Conservation (phyloP, 192 early-diverging fungal genomes). For the Coemansia sp. region DNA sequence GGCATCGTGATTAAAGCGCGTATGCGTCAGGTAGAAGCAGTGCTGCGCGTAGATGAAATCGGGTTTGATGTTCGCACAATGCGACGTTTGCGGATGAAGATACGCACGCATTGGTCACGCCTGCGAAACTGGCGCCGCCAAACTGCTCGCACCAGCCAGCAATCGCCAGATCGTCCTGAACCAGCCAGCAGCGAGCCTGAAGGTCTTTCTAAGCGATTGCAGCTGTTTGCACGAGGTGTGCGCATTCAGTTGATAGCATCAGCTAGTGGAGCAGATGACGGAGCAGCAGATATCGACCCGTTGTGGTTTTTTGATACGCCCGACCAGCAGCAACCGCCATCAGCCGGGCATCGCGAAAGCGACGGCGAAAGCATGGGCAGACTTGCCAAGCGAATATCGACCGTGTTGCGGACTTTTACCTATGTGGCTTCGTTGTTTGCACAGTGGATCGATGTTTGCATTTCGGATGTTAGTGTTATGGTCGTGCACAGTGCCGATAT, state of each 20-base stretch:
- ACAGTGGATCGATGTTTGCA: slow-evolving; percentile 46
- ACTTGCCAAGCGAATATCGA: slow-evolving; percentile 39
- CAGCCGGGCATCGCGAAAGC: not conserved
- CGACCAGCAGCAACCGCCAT: slow-evolving; percentile 2
- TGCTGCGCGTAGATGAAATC: slow-evolving; percentile 32
- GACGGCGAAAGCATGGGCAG: slow-evolving; percentile 30
- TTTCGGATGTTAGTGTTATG: slow-evolving; percentile 36
- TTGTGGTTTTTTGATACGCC: slow-evolving; percentile 21
- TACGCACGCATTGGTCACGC: slow-evolving; percentile 16
- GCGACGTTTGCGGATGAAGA: slow-evolving; percentile 32
- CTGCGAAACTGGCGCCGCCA: slow-evolving; percentile 1
- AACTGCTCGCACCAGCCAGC: not conserved
- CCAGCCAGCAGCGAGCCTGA: not conserved
- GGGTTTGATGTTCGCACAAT: slow-evolving; percentile 51
- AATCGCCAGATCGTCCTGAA: not conserved
- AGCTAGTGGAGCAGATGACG: not conserved
- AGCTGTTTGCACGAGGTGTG: slow-evolving; percentile 48
- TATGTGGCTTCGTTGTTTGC: slow-evolving; percentile 51
- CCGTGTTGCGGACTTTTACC: slow-evolving; percentile 43
- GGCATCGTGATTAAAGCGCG: slow-evolving; percentile 27
- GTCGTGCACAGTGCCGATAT: slow-evolving; percentile 38
- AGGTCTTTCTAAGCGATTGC: slow-evolving; percentile 38
- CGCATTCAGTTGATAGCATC: slow-evolving; percentile 28
- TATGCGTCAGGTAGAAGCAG: slow-evolving; percentile 19
- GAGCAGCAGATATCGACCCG: slow-evolving; percentile 4